Conservation (phyloP, 306 rosid species). For the Vigna nakashimae region DNA sequence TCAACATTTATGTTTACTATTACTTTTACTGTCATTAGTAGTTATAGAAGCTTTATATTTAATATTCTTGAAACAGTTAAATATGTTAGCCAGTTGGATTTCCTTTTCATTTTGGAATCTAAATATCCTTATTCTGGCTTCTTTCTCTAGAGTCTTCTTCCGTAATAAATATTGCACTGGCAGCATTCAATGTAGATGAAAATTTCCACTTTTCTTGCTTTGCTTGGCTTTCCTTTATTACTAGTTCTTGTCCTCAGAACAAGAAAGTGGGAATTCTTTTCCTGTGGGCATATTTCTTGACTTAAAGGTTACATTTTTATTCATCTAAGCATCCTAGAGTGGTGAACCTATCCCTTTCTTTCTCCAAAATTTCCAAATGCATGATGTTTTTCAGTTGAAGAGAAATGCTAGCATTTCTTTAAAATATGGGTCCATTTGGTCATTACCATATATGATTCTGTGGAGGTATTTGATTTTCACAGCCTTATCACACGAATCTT, state of each 20-base stretch:
- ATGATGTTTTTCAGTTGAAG: slow-evolving; percentile 13
- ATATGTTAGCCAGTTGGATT: neutral
- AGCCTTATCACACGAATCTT: neutral
- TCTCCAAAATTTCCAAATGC: slow-evolving; percentile 33
- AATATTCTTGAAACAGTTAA: neutral
- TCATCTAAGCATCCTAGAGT: slow-evolving; percentile 20
- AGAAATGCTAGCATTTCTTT: slow-evolving; percentile 18
- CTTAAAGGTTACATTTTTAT: slow-evolving; percentile 18
- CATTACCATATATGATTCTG: slow-evolving; percentile 22
- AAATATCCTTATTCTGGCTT: neutral
- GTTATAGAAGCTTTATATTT: neutral
- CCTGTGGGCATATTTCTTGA: slow-evolving; percentile 25
- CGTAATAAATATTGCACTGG: neutral
- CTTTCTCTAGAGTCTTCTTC: slow-evolving; percentile 12
- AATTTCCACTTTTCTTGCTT: slow-evolving; percentile 22
- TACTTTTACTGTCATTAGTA: neutral
- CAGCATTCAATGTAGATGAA: slow-evolving; percentile 11
- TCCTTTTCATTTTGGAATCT: slow-evolving; percentile 32
- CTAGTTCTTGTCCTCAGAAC: slow-evolving; percentile 15
- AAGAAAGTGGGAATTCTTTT: slow-evolving; percentile 39
- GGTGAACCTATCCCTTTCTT: slow-evolving; percentile 26
- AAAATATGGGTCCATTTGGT: neutral
- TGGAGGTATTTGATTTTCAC: slow-evolving; percentile 28
- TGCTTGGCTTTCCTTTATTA: slow-evolving; percentile 7
- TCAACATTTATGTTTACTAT: slow-evolving; percentile 1